Evolutionary conservation across 163 green algal genomes (phyloP).

Genomic region (Chlamydomonas reinhardtii): DNA sequence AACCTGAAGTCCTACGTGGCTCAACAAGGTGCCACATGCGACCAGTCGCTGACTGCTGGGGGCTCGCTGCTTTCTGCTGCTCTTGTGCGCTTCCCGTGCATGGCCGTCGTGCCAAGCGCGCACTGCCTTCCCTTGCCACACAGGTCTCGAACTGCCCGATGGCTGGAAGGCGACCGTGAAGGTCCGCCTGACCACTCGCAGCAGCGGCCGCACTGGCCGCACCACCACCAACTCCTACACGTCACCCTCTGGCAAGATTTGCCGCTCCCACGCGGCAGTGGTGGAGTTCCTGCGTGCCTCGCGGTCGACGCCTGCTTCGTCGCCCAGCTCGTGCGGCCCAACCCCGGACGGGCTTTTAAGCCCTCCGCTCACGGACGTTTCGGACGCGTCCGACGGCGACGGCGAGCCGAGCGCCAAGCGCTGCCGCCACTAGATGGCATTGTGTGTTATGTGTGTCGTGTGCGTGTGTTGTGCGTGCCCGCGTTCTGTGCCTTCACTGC

Average conservation of each 20-base stretch:
- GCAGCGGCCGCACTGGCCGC: slow-evolving; percentile 12
- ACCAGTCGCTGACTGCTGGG: no score
- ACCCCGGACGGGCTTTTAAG: neutral
- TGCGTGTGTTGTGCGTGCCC: neutral
- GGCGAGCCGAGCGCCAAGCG: slow-evolving; percentile 10
- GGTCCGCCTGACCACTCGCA: slow-evolving; percentile 24
- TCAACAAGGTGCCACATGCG: neutral
- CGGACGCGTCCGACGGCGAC: neutral
- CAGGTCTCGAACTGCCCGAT: neutral
- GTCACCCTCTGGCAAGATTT: slow-evolving; percentile 16
- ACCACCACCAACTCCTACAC: slow-evolving; percentile 35
- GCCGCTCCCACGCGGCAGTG: slow-evolving; percentile 26
- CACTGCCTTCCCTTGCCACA: no score
- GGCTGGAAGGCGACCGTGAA: slow-evolving; percentile 22
- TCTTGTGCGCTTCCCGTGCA: no score
- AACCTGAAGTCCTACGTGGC: slow-evolving; percentile 3
- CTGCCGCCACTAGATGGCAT: neutral
- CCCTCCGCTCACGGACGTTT: neutral
- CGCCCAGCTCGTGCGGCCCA: no score
- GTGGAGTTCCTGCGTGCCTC: neutral
- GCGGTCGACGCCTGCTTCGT: neutral
- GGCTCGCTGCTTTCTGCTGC: no score
- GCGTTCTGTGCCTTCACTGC: neutral
- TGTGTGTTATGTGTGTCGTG: neutral
- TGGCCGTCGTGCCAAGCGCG: no score